Evolutionary conservation across 768 basidiomycete genomes (phyloP).

Genomic region (Kwoniella dejecticola): DNA sequence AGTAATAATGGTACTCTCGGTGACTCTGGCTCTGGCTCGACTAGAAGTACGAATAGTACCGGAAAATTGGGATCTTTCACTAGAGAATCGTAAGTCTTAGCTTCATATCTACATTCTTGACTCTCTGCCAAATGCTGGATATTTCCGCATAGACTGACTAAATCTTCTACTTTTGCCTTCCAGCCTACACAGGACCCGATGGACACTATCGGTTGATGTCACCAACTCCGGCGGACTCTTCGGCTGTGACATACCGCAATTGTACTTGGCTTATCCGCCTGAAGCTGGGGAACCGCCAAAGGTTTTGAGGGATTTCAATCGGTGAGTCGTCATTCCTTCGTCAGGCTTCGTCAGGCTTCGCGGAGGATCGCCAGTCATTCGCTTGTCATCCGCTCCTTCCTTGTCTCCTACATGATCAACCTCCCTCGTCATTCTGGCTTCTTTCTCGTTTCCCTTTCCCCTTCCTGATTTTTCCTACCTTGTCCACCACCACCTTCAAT

Average conservation of each 20-base stretch:
- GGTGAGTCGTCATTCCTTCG: too few relatives aligned
- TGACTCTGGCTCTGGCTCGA: conserved; percentile 6
- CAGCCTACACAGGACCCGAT: conserved; percentile 47
- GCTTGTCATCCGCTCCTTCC: neutral
- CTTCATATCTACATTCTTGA: neutral
- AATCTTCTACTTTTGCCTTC: too few relatives aligned
- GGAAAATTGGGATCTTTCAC: conserved; percentile 22
- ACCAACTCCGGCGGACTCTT: conserved; percentile 48
- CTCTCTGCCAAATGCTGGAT: too few relatives aligned
- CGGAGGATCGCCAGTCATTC: too few relatives aligned
- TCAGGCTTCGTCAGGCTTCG: too few relatives aligned
- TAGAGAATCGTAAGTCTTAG: conserved; percentile 22
- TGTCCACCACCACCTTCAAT: too few relatives aligned
- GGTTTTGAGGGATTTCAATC: conserved; percentile 46
- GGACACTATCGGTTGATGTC: conserved; percentile 44
- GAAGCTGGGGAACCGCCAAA: conserved; percentile 45
- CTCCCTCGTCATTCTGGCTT: too few relatives aligned
- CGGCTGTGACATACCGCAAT: conserved; percentile 54
- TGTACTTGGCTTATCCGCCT: conserved; percentile 48
- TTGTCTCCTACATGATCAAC: too few relatives aligned
- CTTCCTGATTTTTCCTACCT: too few relatives aligned
- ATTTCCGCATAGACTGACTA: too few relatives aligned
- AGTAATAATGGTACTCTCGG: neutral
- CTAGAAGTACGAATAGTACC: neutral
- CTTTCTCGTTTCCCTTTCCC: too few relatives aligned